Conservation (phyloP, 1,139 yeast species). For the Taphrina sp. region DNA sequence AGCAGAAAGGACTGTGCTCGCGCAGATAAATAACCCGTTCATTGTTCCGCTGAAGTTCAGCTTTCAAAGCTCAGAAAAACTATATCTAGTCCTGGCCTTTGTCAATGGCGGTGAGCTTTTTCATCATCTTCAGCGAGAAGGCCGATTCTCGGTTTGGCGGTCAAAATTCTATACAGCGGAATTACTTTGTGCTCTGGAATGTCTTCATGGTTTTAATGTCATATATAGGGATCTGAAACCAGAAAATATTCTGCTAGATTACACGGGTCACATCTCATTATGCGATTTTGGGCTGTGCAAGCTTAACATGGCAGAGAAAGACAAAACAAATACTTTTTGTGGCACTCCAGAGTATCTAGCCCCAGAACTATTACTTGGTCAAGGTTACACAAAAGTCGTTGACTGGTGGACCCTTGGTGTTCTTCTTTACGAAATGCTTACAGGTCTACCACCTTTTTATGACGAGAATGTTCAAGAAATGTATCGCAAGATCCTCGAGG, state of each 20-base stretch:
- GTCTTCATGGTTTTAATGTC: conserved; percentile 83
- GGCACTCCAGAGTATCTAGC: conserved; percentile 97
- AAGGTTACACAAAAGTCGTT: conserved; percentile 91
- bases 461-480: conserved; percentile 91
- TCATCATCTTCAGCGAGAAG: conserved; percentile 89
- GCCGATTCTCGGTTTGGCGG: conserved; percentile 82
- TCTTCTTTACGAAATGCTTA: conserved; percentile 87
- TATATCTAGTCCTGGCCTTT: conserved; percentile 84
- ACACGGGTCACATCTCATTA: conserved; percentile 94
- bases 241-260: conserved; percentile 86
- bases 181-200: conserved; percentile 84
- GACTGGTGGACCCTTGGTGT: conserved; percentile 99
- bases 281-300: conserved; percentile 97
- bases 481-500: conserved; percentile 90
- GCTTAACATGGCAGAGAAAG: conserved; percentile 83
- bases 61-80: conserved; percentile 92
- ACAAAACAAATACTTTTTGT: conserved; percentile 86
- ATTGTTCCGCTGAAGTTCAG: conserved; percentile 96
- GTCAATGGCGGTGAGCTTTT: conserved; percentile 97
- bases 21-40: conserved; percentile 92
- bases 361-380: conserved; percentile 85
- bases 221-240: conserved; percentile 95
- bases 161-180: conserved; percentile 94
- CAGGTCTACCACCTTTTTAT: conserved; percentile 94
- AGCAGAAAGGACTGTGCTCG: conserved; percentile 92